These are phyloP conservation scores for Botrytis porri DNA, from an alignment of 2,329 filamentous ascomycete species.

Conservation along the genomic window DNA sequence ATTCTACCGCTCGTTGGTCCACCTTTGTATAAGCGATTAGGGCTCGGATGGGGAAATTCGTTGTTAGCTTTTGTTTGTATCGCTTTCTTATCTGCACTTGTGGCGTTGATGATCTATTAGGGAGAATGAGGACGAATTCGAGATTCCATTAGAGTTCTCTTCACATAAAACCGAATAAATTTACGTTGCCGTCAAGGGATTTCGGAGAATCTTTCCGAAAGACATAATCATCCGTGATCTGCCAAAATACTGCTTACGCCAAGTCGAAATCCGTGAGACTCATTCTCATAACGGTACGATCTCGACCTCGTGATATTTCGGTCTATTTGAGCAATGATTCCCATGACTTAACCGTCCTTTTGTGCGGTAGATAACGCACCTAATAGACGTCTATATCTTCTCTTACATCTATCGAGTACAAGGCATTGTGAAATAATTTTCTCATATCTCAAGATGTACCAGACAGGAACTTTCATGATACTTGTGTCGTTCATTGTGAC, in stretches of 20 bases:
- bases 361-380: not conserved
- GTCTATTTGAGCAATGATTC: not conserved
- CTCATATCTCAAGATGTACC: not conserved
- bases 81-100: conserved; percentile 46
- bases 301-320: not conserved
- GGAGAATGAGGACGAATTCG: conserved; percentile 17
- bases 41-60: conserved; percentile 47
- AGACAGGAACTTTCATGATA: not conserved
- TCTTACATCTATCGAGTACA: not conserved
- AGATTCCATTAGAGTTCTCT: not conserved
- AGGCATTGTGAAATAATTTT: not conserved
- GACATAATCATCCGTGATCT: not conserved
- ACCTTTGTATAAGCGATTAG: conserved; percentile 42
- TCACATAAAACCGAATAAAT: not conserved
- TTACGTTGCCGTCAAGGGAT: not conserved
- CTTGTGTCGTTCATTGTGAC: not conserved
- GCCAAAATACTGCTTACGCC: not conserved
- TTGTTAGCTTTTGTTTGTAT: conserved; percentile 49
- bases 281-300: not conserved
- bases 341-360: not conserved
- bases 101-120: conserved; percentile 43
- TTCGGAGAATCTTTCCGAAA: not conserved
- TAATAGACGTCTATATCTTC: not conserved
- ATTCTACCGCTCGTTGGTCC: conserved; percentile 50
- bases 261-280: not conserved